These are phyloP conservation scores for Nasturtium officinale DNA, from an alignment of 345 rosid genomes.

Conservation along the genomic window DNA sequence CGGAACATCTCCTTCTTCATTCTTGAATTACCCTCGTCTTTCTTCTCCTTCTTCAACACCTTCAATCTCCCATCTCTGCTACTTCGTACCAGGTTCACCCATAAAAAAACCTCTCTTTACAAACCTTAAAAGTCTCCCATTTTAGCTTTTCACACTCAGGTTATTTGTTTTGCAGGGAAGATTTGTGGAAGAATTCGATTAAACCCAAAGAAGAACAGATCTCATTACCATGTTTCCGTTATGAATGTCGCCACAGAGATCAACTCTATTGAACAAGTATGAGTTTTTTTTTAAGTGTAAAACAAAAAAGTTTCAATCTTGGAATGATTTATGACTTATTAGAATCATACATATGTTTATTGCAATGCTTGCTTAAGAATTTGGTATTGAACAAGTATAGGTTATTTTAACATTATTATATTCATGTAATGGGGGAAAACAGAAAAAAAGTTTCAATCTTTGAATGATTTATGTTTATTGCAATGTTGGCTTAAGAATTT, in stretches of 20 bases:
- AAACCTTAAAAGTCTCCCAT: not conserved
- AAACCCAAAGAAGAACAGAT: slow-evolving; percentile 54
- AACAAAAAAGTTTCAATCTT: slow-evolving; percentile 20
- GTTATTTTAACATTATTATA: too few relatives aligned
- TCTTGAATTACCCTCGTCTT: slow-evolving; percentile 51
- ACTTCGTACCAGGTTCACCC: slow-evolving; percentile 12
- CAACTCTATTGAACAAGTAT: slow-evolving; percentile 65
- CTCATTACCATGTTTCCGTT: slow-evolving; percentile 51
- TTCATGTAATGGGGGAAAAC: too few relatives aligned
- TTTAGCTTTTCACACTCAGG: not conserved
- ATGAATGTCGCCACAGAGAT: slow-evolving; percentile 73
- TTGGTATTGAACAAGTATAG: not conserved
- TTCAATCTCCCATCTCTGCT: slow-evolving; percentile 39
- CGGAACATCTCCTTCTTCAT: slow-evolving; percentile 54
- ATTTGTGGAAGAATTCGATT: slow-evolving; percentile 44
- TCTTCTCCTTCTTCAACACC: slow-evolving; percentile 44
- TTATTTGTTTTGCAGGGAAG: slow-evolving; percentile 44
- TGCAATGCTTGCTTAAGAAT: not conserved
- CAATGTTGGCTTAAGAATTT: not conserved
- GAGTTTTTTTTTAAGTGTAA: not conserved
- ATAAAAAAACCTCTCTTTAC: not conserved
- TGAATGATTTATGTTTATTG: too few relatives aligned
- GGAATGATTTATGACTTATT: not conserved
- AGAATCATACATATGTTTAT: not conserved
- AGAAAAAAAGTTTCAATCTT: too few relatives aligned